Percentiles rank a stretch among this genome's conserved stretches.
phyloP scores from a whole-genome alignment of 495 filamentous ascomycete species.

The Acidomyces sp. region DNA sequence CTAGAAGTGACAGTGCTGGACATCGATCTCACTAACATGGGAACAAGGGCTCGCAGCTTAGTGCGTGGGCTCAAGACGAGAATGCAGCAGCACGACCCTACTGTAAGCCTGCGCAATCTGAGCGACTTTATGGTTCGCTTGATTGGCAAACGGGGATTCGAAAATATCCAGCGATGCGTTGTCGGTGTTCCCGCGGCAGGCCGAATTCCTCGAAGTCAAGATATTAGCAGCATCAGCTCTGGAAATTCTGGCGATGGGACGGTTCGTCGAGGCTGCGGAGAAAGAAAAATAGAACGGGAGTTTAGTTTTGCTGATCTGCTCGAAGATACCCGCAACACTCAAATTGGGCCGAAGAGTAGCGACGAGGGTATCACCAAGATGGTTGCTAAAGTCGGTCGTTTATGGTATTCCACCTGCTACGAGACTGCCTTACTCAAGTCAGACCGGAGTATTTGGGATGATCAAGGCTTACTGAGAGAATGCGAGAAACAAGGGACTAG shows the following conservation, averaged over 20 bases:
- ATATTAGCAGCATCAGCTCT: conserved; percentile 12
- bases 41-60: conserved; percentile 54
- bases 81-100: conserved; percentile 49
- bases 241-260: conserved; percentile 16
- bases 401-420: conserved; percentile 94
- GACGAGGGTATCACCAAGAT: conserved; percentile 82
- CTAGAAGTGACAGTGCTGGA: conserved; percentile 41
- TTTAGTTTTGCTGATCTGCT: conserved; percentile 26
- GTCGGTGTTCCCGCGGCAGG: conserved; percentile 83
- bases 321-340: conserved; percentile 32
- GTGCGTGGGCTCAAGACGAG: conserved; percentile 66
- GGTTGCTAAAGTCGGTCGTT: conserved; percentile 80
- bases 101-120: conserved; percentile 56
- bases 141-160: conserved; percentile 66
- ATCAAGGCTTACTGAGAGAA: conserved; percentile 62
- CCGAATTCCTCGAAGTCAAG: conserved; percentile 33
- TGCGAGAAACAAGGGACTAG: conserved; percentile 76
- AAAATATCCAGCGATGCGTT: conserved; percentile 72
- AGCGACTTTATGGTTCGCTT: conserved; percentile 67
- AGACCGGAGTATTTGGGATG: conserved; percentile 64
- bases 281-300: conserved; percentile 3
- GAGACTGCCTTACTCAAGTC: conserved; percentile 49
- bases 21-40: conserved; percentile 33
- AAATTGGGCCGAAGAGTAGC: conserved; percentile 26
- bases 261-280: conserved; percentile 15